Conservation (phyloP, 257 asterid genomes). For the Penstemon barbatus region DNA sequence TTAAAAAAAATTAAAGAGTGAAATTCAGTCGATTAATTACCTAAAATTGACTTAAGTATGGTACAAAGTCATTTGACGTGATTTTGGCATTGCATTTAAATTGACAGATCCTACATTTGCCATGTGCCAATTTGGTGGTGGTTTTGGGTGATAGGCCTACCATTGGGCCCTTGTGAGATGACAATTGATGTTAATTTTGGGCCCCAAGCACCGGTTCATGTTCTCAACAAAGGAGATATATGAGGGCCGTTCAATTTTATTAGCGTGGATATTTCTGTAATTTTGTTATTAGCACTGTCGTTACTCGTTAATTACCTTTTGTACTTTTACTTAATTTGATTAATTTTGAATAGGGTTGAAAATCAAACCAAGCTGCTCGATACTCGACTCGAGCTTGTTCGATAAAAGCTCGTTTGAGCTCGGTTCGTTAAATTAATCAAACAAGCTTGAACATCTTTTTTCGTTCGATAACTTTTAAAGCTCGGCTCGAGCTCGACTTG, state of each 20-base stretch:
- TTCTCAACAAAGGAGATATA: constrained; percentile 5
- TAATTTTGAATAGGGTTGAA: too few relatives aligned
- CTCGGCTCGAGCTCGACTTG: too few relatives aligned
- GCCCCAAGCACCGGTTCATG: constrained; percentile 28
- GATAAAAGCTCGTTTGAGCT: too few relatives aligned
- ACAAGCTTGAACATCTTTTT: too few relatives aligned
- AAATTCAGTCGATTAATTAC: background rate
- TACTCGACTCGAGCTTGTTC: too few relatives aligned
- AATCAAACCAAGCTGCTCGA: too few relatives aligned
- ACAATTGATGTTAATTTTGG: constrained; percentile 33
- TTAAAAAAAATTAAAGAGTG: background rate
- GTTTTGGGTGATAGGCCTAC: constrained; percentile 31
- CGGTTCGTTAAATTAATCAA: too few relatives aligned
- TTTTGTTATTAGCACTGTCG: background rate
- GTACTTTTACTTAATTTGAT: background rate
- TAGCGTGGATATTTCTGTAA: background rate
- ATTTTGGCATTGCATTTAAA: too few relatives aligned
- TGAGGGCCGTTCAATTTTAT: background rate
- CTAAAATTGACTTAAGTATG: background rate
- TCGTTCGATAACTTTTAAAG: too few relatives aligned
- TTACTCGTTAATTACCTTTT: background rate
- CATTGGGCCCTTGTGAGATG: constrained; percentile 26
- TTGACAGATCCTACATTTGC: constrained; percentile 20
- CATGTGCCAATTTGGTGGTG: constrained; percentile 40
- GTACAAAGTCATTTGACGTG: background rate